These are phyloP conservation scores for Whalleya microplaca DNA, from an alignment of 2,329 filamentous ascomycete genomes.

Conservation along the genomic window DNA sequence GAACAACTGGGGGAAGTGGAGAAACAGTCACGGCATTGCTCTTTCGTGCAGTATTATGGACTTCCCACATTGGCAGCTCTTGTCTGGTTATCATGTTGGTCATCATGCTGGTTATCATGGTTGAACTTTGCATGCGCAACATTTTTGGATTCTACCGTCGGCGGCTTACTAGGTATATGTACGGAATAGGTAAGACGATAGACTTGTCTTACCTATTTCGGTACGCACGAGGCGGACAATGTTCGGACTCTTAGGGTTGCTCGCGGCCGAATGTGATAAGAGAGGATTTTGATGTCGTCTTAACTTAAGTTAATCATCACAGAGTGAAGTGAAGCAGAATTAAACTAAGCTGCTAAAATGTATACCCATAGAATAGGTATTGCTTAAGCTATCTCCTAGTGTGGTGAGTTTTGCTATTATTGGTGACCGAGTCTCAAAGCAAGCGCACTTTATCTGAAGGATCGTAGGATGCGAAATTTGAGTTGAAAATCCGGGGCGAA, in stretches of 20 bases:
- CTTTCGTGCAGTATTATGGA: background rate
- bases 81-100: background rate
- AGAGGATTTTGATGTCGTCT: background rate
- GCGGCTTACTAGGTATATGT: slow-evolving; percentile 2
- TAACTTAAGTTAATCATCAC: too few relatives aligned
- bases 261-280: background rate
- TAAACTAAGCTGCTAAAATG: too few relatives aligned
- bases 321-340: too few relatives aligned
- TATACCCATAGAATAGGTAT: too few relatives aligned
- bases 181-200: slow-evolving; percentile 16
- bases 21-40: slow-evolving; percentile 6
- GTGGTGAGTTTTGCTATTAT: background rate
- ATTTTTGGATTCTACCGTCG: background rate
- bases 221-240: slow-evolving; percentile 1
- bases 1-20: slow-evolving; percentile 1
- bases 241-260: background rate
- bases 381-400: background rate
- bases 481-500: slow-evolving; percentile 2
- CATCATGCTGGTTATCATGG: slow-evolving; percentile 4
- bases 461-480: slow-evolving; percentile 13
- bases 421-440: slow-evolving; percentile 5
- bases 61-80: slow-evolving; percentile 12
- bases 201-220: slow-evolving; percentile 15
- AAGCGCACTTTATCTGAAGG: slow-evolving; percentile 6
- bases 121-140: too few relatives aligned